Conservation (phyloP, 2,329 filamentous ascomycete species). For the Sporothrix humicola region DNA sequence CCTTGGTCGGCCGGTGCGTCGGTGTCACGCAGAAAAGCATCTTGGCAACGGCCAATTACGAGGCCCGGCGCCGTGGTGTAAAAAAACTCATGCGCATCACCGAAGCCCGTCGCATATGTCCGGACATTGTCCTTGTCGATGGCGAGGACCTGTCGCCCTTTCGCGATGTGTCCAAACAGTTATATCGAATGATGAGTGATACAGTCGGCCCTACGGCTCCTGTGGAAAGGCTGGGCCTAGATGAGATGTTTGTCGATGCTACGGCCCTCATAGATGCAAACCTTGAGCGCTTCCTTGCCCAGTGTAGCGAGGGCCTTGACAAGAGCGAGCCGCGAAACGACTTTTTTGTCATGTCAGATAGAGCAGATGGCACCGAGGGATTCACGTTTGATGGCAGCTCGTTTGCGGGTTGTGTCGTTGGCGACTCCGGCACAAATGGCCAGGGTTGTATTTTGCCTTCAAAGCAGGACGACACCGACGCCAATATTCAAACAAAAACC, state of each 20-base stretch:
- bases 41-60: slow-evolving; percentile 92
- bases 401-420: slow-evolving; percentile 66
- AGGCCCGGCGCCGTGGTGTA: slow-evolving; percentile 74
- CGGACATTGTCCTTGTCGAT: slow-evolving; percentile 82
- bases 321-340: neutral
- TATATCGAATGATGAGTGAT: slow-evolving; percentile 73
- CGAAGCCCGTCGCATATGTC: slow-evolving; percentile 80
- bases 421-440: neutral
- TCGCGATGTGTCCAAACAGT: slow-evolving; percentile 80
- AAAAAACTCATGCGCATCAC: slow-evolving; percentile 84
- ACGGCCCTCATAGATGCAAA: slow-evolving; percentile 89
- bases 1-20: slow-evolving; percentile 72
- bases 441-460: slow-evolving; percentile 15
- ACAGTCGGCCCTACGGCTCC: slow-evolving; percentile 75
- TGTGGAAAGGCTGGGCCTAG: slow-evolving; percentile 84
- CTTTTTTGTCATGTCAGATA: slow-evolving; percentile 76
- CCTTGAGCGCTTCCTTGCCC: slow-evolving; percentile 59
- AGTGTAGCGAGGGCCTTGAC: neutral
- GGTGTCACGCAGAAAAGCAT: slow-evolving; percentile 94
- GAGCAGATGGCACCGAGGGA: slow-evolving; percentile 69
- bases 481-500: slow-evolving; percentile 42
- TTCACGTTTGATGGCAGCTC: slow-evolving; percentile 77
- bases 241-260: slow-evolving; percentile 86
- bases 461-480: too few relatives aligned
- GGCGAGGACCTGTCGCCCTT: slow-evolving; percentile 88